Conservation (phyloP, 1,139 yeast species). For the Scheffersomyces insectosa region DNA sequence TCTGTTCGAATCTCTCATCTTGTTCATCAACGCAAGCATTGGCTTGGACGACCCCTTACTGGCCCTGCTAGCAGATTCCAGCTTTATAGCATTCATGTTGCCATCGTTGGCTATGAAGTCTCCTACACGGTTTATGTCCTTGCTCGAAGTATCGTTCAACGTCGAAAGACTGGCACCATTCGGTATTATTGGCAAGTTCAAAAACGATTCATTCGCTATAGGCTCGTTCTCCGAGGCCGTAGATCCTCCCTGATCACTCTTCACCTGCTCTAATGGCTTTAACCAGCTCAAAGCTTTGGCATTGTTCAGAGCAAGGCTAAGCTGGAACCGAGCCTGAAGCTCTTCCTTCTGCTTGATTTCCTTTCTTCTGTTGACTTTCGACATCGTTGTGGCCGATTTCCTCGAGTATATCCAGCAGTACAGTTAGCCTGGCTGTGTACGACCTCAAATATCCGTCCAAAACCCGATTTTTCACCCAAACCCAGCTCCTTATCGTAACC, state of each 20-base stretch:
- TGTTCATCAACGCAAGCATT: slow-evolving; percentile 48
- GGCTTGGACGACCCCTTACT: slow-evolving; percentile 26
- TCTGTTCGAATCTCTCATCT: slow-evolving; percentile 37
- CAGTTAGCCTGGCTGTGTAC: not conserved
- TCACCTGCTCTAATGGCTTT: slow-evolving; percentile 13
- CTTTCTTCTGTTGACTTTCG: slow-evolving; percentile 33
- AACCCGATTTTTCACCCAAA: not conserved
- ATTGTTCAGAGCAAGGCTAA: slow-evolving; percentile 40
- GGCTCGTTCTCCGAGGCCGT: not conserved
- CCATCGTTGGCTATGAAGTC: slow-evolving; percentile 29
- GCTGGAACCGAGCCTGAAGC: slow-evolving; percentile 50
- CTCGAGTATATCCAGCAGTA: not conserved
- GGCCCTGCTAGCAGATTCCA: slow-evolving; percentile 2
- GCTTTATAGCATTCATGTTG: slow-evolving; percentile 6
- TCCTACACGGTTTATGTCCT: slow-evolving; percentile 19
- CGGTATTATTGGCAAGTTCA: slow-evolving; percentile 46
- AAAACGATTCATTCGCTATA: slow-evolving; percentile 20
- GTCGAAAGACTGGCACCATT: slow-evolving; percentile 42
- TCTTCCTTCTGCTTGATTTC: slow-evolving; percentile 51
- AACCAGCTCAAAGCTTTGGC: slow-evolving; percentile 47
- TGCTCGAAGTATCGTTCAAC: slow-evolving; percentile 11
- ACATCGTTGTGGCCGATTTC: slow-evolving; percentile 12
- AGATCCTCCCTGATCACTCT: slow-evolving; percentile 5
- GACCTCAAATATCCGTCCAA: not conserved
- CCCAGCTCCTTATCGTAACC: too few relatives aligned